A percentile compares a stretch with the other conserved stretches of the same genome.
Evolutionary conservation across 2,329 filamentous ascomycete species (phyloP).

Genomic region (Pestalotiopsis sp.): DNA sequence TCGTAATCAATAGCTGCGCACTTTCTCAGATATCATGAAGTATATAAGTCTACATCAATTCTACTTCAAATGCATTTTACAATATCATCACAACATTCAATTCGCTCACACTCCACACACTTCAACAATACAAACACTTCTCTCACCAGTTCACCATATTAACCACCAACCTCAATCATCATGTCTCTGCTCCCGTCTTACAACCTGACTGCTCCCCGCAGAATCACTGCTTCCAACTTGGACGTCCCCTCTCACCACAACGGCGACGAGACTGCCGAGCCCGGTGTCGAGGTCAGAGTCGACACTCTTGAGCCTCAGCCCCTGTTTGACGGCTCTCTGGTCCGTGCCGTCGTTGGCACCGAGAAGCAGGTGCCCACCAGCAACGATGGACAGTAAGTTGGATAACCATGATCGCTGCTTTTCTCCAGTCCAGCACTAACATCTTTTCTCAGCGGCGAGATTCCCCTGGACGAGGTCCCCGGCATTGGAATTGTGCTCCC

Average conservation of each 20-base stretch:
- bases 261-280: constrained; percentile 21
- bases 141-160: background rate
- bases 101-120: background rate
- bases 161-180: background rate
- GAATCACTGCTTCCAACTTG: constrained; percentile 29
- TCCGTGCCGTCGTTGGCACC: constrained; percentile 25
- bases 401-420: background rate
- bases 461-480: constrained; percentile 29
- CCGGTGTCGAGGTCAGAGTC: constrained; percentile 28
- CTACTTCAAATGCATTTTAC: too few species aligned
- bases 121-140: background rate
- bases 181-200: background rate
- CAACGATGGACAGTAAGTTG: constrained; percentile 73
- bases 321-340: constrained; percentile 21
- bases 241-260: constrained; percentile 18
- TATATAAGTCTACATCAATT: too few species aligned
- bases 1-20: too few species aligned
- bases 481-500: constrained; percentile 34
- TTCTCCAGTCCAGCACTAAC: background rate
- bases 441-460: constrained; percentile 19
- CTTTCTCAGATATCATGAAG: too few species aligned
- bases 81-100: too few species aligned
- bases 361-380: constrained; percentile 54
- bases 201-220: constrained; percentile 22
- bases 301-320: constrained; percentile 24